These are phyloP conservation scores for Ilyonectria mors-panacis DNA, from an alignment of 2,329 filamentous ascomycete species.

Conservation along the genomic window DNA sequence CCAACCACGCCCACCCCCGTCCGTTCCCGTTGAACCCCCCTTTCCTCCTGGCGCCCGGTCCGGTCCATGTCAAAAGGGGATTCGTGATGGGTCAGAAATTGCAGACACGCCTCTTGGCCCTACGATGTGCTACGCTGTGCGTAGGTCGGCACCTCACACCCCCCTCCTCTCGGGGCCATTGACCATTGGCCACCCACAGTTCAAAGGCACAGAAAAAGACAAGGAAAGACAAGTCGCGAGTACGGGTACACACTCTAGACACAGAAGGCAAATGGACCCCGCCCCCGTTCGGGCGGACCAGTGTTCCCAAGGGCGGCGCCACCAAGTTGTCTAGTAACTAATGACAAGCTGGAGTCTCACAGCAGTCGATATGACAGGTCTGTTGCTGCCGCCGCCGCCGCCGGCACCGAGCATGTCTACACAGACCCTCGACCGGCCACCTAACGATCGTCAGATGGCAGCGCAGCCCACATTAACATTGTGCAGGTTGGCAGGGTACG, in stretches of 20 bases:
- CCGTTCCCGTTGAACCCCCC: neutral
- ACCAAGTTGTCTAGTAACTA: slow-evolving; percentile 42
- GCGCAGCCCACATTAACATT: slow-evolving; percentile 41
- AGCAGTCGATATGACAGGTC: slow-evolving; percentile 55
- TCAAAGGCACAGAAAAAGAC: neutral
- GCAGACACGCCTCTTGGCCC: neutral
- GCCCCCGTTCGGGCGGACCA: slow-evolving; percentile 40
- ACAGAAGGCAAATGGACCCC: slow-evolving; percentile 35
- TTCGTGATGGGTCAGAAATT: slow-evolving; percentile 11
- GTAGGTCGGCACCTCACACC: neutral
- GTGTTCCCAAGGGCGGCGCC: slow-evolving; percentile 43
- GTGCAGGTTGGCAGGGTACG: slow-evolving; percentile 35
- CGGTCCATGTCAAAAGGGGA: slow-evolving; percentile 26
- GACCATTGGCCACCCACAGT: neutral
- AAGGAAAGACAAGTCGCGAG: slow-evolving; percentile 10
- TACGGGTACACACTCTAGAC: neutral
- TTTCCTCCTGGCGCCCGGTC: slow-evolving; percentile 17
- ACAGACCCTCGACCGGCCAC: slow-evolving; percentile 44
- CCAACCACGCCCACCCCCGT: slow-evolving; percentile 18
- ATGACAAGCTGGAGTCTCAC: slow-evolving; percentile 49
- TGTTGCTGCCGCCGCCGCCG: slow-evolving; percentile 42
- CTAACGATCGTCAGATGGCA: slow-evolving; percentile 47
- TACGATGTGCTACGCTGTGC: neutral
- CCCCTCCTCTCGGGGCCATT: slow-evolving; percentile 4
- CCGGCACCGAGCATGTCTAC: slow-evolving; percentile 41